phyloP scores from a whole-genome alignment of 768 basidiomycete species.

The Rhizopogon salebrosus region DNA sequence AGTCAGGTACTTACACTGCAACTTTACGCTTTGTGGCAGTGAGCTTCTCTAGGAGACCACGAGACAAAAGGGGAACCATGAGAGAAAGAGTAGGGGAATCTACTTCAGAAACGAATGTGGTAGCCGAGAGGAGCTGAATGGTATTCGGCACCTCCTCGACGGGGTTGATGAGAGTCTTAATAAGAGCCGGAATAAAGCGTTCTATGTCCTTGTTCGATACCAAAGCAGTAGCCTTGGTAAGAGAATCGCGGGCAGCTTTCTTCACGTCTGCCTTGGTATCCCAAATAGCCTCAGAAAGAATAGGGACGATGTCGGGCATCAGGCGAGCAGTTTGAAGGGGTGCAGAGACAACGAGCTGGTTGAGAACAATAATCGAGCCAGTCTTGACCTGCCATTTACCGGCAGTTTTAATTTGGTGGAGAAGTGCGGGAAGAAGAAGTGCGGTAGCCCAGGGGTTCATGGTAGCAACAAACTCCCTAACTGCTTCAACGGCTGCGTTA shows the following conservation, averaged over 20 bases:
- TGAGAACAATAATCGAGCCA: slow-evolving; percentile 73
- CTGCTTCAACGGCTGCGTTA: slow-evolving; percentile 80
- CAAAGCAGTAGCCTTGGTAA: slow-evolving; percentile 90
- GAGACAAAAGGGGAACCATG: slow-evolving; percentile 93
- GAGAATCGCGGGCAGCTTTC: slow-evolving; percentile 93
- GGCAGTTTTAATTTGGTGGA: slow-evolving; percentile 90
- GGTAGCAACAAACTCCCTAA: slow-evolving; percentile 63
- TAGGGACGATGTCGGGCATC: slow-evolving; percentile 91
- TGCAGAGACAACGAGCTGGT: slow-evolving; percentile 82
- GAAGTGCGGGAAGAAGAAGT: slow-evolving; percentile 80
- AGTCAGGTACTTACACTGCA: slow-evolving; percentile 67
- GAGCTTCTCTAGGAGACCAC: slow-evolving; percentile 91
- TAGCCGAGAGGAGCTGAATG: slow-evolving; percentile 91
- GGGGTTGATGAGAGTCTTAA: slow-evolving; percentile 97
- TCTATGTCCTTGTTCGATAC: slow-evolving; percentile 98
- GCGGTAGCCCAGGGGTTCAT: slow-evolving; percentile 89
- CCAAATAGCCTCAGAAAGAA: slow-evolving; percentile 96
- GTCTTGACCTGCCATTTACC: slow-evolving; percentile 98
- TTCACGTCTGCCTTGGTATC: slow-evolving; percentile 98
- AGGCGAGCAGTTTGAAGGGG: slow-evolving; percentile 81
- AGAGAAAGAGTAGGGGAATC: slow-evolving; percentile 95
- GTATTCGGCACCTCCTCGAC: slow-evolving; percentile 98
- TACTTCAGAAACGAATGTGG: slow-evolving; percentile 99
- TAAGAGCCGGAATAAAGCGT: slow-evolving; percentile 95
- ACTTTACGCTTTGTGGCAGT: slow-evolving; percentile 97